Percentiles rank a stretch among this genome's conserved stretches.
These are phyloP conservation scores for Arachnomyces sp. DNA, from an alignment of 2,329 filamentous ascomycete genomes.

Conservation along the genomic window DNA sequence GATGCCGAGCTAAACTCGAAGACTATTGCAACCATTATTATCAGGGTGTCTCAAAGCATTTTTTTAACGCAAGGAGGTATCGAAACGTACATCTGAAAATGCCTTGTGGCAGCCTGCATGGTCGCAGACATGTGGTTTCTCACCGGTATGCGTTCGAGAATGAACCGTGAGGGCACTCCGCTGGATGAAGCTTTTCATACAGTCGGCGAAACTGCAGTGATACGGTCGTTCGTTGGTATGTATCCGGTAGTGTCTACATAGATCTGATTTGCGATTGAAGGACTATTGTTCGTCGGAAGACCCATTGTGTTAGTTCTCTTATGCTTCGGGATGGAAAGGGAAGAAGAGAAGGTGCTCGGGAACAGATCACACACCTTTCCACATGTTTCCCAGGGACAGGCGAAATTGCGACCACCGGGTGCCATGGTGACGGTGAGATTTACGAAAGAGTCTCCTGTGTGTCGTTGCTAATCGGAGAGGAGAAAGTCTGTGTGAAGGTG, in stretches of 20 bases:
- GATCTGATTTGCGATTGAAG: slow-evolving; percentile 43
- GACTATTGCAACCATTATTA: slow-evolving; percentile 12
- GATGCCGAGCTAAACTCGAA: slow-evolving; percentile 17
- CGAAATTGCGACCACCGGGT: slow-evolving; percentile 36
- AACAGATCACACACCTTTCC: slow-evolving; percentile 36
- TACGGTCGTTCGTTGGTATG: slow-evolving; percentile 44
- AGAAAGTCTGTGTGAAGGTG: too few species aligned
- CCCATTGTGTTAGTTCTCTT: neutral
- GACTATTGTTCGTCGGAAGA: slow-evolving; percentile 22
- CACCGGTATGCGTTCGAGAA: slow-evolving; percentile 37
- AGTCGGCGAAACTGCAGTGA: slow-evolving; percentile 36
- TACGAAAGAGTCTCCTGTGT: too few species aligned
- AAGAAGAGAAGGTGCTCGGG: too few species aligned
- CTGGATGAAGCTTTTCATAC: slow-evolving; percentile 43
- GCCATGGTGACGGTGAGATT: slow-evolving; percentile 25
- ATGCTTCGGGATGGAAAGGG: neutral
- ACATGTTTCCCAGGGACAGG: slow-evolving; percentile 37
- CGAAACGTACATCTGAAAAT: slow-evolving; percentile 35
- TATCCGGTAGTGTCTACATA: slow-evolving; percentile 41
- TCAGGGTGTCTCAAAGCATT: neutral
- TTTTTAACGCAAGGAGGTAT: neutral
- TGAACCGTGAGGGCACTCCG: slow-evolving; percentile 42
- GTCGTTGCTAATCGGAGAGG: too few species aligned
- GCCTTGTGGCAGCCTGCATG: slow-evolving; percentile 36
- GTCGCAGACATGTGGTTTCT: slow-evolving; percentile 38